Evolutionary conservation across 73 alveolate genomes (phyloP).

Genomic region (Paraurostyla sp.): DNA sequence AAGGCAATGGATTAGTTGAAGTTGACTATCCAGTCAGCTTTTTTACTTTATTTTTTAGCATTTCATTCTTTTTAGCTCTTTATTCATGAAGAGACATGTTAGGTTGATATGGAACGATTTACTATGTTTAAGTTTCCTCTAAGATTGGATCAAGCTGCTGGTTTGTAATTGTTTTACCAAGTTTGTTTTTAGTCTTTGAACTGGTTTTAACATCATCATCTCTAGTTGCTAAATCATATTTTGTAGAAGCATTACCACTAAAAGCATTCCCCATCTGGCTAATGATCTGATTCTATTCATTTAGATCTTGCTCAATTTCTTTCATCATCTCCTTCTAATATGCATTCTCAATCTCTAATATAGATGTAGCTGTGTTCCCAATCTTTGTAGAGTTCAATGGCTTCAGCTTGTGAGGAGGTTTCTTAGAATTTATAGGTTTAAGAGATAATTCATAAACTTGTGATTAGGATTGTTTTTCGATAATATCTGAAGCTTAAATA

Average conservation of each 20-base stretch:
- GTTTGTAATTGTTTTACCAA: not conserved
- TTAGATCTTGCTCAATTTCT: slow-evolving; percentile 19
- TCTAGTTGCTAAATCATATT: not conserved
- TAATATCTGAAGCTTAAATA: slow-evolving; percentile 37
- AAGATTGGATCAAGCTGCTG: slow-evolving; percentile 2
- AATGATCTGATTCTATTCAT: slow-evolving; percentile 38
- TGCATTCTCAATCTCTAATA: slow-evolving; percentile 26
- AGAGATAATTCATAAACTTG: slow-evolving; percentile 29
- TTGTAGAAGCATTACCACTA: not conserved
- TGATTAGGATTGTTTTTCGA: not conserved
- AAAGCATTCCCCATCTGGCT: slow-evolving; percentile 43
- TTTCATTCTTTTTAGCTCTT: slow-evolving; percentile 27
- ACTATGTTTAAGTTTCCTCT: not conserved
- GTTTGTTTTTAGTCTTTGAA: not conserved
- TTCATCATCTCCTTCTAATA: slow-evolving; percentile 11
- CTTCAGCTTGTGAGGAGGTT: slow-evolving; percentile 41
- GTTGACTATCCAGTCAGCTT: not conserved
- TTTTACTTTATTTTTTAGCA: slow-evolving; percentile 19
- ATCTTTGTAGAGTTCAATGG: not conserved
- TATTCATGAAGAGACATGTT: not conserved
- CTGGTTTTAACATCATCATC: no score
- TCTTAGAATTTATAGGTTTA: not conserved
- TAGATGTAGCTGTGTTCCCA: slow-evolving; percentile 1
- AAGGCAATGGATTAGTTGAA: not conserved
- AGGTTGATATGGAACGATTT: slow-evolving; percentile 12